Base-by-base conservation (phyloP, 148 eudicot genomes). In the Rhododendron kiyosumense region DNA sequence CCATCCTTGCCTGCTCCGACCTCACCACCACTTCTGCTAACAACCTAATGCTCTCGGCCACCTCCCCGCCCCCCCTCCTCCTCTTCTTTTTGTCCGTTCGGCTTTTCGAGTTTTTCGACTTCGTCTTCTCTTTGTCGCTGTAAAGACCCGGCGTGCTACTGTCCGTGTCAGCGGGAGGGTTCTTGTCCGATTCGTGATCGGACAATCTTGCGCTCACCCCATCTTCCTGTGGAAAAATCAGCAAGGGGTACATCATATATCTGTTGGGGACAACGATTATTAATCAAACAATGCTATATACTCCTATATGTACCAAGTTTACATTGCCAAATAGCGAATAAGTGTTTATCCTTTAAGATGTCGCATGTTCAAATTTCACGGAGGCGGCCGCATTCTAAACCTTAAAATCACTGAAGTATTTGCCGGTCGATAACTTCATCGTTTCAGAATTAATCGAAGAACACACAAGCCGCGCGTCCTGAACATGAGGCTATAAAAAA, bases 41-140 rank as follows among this genome's bases (percentile, higher is more conserved):
- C 96, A 93, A 94, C 84, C 94, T 79, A 3, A 96, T 91, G 90
- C 98, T 94, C 90, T 93, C 98, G 1, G 90, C 94, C 38, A 94
- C 82, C 10, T 90, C 94, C 88, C 88, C 81, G 38, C 81, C 82
- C 32, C 77, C 82, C 32, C 77, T 84, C 48, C 91, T 81, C 79
- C 87, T 89, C 63, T 86, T 92, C 84, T 87, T 94, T 48, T 77
- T 89, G 84, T 54, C 88, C 28, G 71, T 87, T 65, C 73, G 86
- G 85, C 41, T 76, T 61, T 83, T 90, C 52, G 48, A 0, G 30
- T 59, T 86, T 73, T 89, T 92, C 24, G 81, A 26, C 52, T 85
- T 89, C 28, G 69, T 38, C 17, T 87, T 89, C 26, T 90, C 90
- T 82, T 90, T 90, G 61, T 91, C 89, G 83, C 91, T 90, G 79